Conservation (phyloP, 768 basidiomycete species). For the Lactarius quietus region DNA sequence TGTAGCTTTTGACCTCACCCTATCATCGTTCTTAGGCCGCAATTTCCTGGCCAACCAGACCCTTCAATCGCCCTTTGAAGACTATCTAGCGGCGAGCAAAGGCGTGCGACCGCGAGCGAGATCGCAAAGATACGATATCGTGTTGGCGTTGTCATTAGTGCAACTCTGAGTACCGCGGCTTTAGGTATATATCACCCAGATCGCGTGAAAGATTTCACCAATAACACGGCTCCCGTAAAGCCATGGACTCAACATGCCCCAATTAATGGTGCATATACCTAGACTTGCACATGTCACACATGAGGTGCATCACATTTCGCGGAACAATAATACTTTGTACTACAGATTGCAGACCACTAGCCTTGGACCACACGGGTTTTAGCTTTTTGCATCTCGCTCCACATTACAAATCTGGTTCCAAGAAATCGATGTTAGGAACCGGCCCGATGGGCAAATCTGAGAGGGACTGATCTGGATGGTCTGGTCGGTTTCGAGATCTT, state of each 20-base stretch:
- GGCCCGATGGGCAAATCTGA: slow-evolving; percentile 75
- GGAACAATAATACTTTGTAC: too few species aligned
- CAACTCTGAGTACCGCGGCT: too few species aligned
- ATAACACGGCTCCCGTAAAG: neutral
- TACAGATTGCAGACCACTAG: too few species aligned
- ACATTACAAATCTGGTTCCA: slow-evolving; percentile 29
- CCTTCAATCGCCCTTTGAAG: slow-evolving; percentile 75
- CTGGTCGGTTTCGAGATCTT: neutral
- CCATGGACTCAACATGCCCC: neutral
- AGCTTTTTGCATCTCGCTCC: neutral
- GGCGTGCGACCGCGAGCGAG: slow-evolving; percentile 70
- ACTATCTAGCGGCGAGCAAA: slow-evolving; percentile 80
- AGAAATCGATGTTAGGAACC: slow-evolving; percentile 58
- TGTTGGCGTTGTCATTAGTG: slow-evolving; percentile 76
- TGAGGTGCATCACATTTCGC: too few species aligned
- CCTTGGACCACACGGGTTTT: neutral
- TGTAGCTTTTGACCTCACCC: neutral
- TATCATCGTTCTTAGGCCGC: slow-evolving; percentile 39
- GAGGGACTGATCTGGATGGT: slow-evolving; percentile 66
- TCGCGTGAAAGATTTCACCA: too few species aligned
- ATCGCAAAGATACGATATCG: slow-evolving; percentile 90
- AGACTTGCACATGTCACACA: neutral
- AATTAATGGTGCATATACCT: neutral
- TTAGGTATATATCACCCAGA: slow-evolving; percentile 51
- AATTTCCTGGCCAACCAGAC: slow-evolving; percentile 63